phyloP scores from a whole-genome alignment of 257 asterid species.

The Hygrophila difformis region DNA sequence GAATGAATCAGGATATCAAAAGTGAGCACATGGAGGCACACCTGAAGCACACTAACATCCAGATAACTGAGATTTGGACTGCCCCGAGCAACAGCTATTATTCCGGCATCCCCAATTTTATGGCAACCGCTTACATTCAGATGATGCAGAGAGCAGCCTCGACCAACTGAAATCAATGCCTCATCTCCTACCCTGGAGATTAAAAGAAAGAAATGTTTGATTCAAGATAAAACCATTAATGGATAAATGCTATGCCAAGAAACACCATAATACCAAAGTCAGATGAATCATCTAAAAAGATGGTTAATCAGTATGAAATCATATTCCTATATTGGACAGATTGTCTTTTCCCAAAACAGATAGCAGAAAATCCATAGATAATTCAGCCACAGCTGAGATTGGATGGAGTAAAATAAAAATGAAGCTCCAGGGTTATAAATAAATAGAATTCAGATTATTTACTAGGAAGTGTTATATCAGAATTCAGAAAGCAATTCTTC shows the following conservation, averaged over 20 bases:
- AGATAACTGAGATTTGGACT: slow-evolving; percentile 68
- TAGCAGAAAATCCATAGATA: slow-evolving; percentile 4
- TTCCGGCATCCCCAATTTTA: slow-evolving; percentile 77
- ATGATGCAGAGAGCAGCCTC: slow-evolving; percentile 66
- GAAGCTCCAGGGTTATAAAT: too few relatives aligned
- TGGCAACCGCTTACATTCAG: slow-evolving; percentile 89
- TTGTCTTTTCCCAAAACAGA: not conserved
- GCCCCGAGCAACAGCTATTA: slow-evolving; percentile 76
- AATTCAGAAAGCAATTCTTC: too few relatives aligned
- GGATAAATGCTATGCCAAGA: not conserved
- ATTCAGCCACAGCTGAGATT: not conserved
- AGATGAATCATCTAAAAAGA: not conserved
- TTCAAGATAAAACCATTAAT: slow-evolving; percentile 7
- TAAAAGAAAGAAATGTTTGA: slow-evolving; percentile 10
- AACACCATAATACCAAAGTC: not conserved
- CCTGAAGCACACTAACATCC: slow-evolving; percentile 92
- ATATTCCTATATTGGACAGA: not conserved
- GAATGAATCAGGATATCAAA: too few relatives aligned
- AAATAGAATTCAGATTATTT: too few relatives aligned
- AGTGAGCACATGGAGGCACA: slow-evolving; percentile 12
- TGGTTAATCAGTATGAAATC: slow-evolving; percentile 1
- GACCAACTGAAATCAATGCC: slow-evolving; percentile 66
- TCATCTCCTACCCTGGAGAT: slow-evolving; percentile 71
- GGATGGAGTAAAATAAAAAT: too few relatives aligned
- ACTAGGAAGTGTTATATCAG: too few relatives aligned